These are phyloP conservation scores for Phalaenopsis hybrid DNA, from an alignment of 116 monocot genomes.

Conservation along the genomic window DNA sequence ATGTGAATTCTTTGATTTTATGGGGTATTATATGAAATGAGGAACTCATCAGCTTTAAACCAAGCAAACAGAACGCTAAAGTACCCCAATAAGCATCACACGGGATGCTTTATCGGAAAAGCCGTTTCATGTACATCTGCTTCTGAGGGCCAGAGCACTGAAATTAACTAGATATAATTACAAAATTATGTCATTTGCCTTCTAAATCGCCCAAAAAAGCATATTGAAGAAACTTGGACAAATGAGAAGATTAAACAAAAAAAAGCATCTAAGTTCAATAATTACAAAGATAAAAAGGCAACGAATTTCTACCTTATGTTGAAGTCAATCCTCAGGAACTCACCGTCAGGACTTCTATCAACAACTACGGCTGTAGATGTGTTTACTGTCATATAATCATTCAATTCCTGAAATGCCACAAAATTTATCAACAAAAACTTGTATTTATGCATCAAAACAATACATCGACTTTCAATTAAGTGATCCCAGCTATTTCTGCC, in stretches of 20 bases:
- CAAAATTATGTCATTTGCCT: neutral
- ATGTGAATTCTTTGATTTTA: no score
- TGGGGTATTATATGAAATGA: no score
- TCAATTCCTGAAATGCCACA: conserved; percentile 59
- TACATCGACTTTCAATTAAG: neutral
- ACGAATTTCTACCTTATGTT: conserved; percentile 57
- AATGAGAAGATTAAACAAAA: neutral
- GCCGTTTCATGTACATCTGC: neutral
- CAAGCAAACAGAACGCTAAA: neutral
- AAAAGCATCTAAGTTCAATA: neutral
- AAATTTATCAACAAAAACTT: neutral
- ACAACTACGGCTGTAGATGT: conserved; percentile 80
- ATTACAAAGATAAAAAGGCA: neutral
- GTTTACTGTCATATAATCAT: conserved; percentile 58
- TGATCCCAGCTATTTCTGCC: neutral
- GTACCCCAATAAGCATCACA: neutral
- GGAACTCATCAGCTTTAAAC: no score
- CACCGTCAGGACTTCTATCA: conserved; percentile 83
- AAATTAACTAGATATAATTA: neutral
- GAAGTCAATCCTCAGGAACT: conserved; percentile 90
- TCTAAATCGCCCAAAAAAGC: neutral
- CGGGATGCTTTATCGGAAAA: neutral
- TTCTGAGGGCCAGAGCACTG: neutral
- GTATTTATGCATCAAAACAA: neutral
- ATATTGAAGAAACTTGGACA: neutral